Evolutionary conservation across 352 stramenopile species (phyloP), one percentile per base, ranked within the genome.

Genomic region (Globisporangium yorkense): DNA sequence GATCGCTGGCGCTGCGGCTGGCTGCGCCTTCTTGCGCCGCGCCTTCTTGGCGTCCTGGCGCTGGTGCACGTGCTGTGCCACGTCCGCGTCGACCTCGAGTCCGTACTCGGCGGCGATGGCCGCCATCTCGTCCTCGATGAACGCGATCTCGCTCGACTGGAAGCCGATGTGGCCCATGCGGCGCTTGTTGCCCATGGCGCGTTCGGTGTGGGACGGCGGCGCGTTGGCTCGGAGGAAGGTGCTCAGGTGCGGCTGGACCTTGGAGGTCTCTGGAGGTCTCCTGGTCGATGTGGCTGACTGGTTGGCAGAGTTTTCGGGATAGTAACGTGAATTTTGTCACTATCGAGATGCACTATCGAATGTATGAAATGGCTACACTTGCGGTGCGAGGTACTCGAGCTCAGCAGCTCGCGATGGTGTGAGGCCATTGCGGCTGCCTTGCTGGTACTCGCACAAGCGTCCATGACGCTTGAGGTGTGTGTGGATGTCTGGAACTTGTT

Each of bases 51-150:
- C 62, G 45, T 73, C 52, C 41, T 74, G 61, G 54, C 83, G 78
- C 54, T 80, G 52, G 58, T 65, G 60, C 56, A 93, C 82, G 62
- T 76, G 75, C 39, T 63, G 63, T 4, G 79, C 80, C 31, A 93
- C 79, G 44, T 89, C 80, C 12, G 71, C 54, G 56, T 93, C 80
- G 54, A 93, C 67, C 18, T 80, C 55, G 31, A 93, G 79, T 4
- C 83, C 83, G 62, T 91, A 93, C 70, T 93, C 83, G 52, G 73
- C 72, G 15, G 83, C 83, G 20, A 91, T 70, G 47, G 83, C 81
- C 1, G 77, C 80, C 75, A 93, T 93, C 59, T 93, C 83, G 48
- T 93, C 83, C 56, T 93, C 83, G 45, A 93, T 93, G 69, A 89
- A 93, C 56, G 80, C 83, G 59, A 93, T 89, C 57, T 93, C 80